phyloP scores from a whole-genome alignment of 768 basidiomycete genomes.

The Boletus tomentosulus region DNA sequence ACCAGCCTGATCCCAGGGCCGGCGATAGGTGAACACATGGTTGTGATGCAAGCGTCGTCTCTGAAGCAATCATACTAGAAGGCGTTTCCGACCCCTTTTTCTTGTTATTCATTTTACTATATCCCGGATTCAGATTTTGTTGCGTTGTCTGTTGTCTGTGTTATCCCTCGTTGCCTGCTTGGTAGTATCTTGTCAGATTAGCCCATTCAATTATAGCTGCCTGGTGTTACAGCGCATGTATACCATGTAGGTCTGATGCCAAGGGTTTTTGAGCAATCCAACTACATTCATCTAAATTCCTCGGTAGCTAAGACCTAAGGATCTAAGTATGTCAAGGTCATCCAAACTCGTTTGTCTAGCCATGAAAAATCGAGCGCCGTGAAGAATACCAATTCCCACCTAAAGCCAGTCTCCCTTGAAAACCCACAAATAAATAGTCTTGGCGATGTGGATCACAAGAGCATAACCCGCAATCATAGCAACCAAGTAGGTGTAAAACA shows the following conservation, averaged over 20 bases:
- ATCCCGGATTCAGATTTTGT: too few species aligned
- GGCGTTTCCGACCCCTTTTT: background rate
- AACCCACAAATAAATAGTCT: constrained; percentile 22
- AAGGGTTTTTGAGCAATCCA: background rate
- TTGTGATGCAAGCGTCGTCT: too few species aligned
- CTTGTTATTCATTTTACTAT: background rate
- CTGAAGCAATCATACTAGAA: background rate
- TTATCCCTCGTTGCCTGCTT: too few species aligned
- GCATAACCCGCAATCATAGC: constrained; percentile 22
- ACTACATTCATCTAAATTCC: background rate
- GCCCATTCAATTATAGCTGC: too few species aligned
- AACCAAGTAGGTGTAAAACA: constrained; percentile 27
- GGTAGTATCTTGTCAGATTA: too few species aligned
- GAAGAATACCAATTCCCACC: background rate
- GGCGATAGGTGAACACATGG: too few species aligned
- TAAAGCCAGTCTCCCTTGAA: constrained; percentile 32
- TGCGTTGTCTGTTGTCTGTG: too few species aligned
- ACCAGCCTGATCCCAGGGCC: too few species aligned
- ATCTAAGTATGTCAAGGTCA: background rate
- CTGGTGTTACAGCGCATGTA: too few species aligned
- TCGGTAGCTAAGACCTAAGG: background rate
- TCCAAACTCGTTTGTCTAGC: background rate
- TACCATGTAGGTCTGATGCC: too few species aligned
- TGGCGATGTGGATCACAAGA: constrained; percentile 24
- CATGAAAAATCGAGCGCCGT: background rate